Evolutionary conservation across 495 filamentous ascomycete genomes (phyloP).

Genomic region (Eremomyces bilateralis): DNA sequence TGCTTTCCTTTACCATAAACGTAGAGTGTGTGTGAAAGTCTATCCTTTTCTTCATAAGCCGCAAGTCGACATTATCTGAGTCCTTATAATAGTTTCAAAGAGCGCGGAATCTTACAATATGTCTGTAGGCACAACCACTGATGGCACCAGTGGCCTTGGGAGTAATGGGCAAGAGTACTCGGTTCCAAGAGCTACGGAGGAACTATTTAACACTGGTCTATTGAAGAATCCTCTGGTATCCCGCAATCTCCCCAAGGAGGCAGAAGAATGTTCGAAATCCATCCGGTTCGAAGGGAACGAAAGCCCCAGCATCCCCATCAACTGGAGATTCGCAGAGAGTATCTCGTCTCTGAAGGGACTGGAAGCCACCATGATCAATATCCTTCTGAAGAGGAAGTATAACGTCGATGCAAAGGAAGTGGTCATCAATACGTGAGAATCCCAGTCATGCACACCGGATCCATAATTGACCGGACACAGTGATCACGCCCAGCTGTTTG

Average conservation of each 20-base stretch:
- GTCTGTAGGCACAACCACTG: too few species aligned
- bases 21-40: too few species aligned
- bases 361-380: conserved; percentile 15
- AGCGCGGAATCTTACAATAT: too few species aligned
- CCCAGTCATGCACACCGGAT: background rate
- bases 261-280: conserved; percentile 8
- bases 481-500: conserved; percentile 20
- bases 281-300: conserved; percentile 13
- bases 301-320: conserved; percentile 16
- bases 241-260: conserved; percentile 9
- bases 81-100: too few species aligned
- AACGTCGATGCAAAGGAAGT: conserved; percentile 10
- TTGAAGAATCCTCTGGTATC: conserved; percentile 12
- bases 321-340: conserved; percentile 18
- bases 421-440: conserved; percentile 11
- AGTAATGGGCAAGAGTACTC: too few species aligned
- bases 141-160: too few species aligned
- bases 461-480: conserved; percentile 5
- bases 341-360: conserved; percentile 11
- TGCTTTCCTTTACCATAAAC: too few species aligned
- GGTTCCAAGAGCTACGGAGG: conserved; percentile 10
- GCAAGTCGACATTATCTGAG: too few species aligned
- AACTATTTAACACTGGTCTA: conserved; percentile 12
- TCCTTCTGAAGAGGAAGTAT: conserved; percentile 13
- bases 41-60: too few species aligned